phyloP scores from a whole-genome alignment of 345 rosid species.

The Psidium friedrichsthalianum region DNA sequence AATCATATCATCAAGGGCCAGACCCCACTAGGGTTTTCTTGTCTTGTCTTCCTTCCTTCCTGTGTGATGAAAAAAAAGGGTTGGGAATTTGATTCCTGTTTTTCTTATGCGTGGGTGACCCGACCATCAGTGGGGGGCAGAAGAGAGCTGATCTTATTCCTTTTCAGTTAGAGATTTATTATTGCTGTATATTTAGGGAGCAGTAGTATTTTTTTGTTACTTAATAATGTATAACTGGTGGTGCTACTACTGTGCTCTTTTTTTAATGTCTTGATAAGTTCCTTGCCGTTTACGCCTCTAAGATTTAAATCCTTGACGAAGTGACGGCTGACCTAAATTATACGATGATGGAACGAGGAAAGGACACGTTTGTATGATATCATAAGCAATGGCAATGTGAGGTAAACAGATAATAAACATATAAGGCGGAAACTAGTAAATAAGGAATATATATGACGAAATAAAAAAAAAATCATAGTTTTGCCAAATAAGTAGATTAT shows the following conservation, averaged over 20 bases:
- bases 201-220: background rate
- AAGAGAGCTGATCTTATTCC: background rate
- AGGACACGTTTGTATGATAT: background rate
- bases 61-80: background rate
- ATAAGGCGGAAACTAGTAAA: background rate
- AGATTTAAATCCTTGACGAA: background rate
- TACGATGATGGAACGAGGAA: background rate
- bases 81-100: slow-evolving; percentile 33
- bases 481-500: background rate
- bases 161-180: slow-evolving; percentile 4
- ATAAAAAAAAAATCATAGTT: background rate
- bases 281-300: background rate
- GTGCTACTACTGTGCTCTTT: background rate
- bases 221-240: background rate
- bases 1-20: slow-evolving; percentile 5
- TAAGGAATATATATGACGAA: background rate
- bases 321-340: background rate
- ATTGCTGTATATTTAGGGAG: slow-evolving; percentile 22
- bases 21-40: slow-evolving; percentile 7
- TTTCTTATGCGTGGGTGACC: slow-evolving; percentile 1
- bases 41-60: background rate
- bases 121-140: slow-evolving; percentile 3
- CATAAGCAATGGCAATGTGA: background rate
- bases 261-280: background rate
- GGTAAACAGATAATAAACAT: background rate